Percentiles rank a stretch among this genome's conserved stretches.
phyloP scores from a whole-genome alignment of 228 moss, liverwort and hornwort species.

The Sphagnum magellanicum region DNA sequence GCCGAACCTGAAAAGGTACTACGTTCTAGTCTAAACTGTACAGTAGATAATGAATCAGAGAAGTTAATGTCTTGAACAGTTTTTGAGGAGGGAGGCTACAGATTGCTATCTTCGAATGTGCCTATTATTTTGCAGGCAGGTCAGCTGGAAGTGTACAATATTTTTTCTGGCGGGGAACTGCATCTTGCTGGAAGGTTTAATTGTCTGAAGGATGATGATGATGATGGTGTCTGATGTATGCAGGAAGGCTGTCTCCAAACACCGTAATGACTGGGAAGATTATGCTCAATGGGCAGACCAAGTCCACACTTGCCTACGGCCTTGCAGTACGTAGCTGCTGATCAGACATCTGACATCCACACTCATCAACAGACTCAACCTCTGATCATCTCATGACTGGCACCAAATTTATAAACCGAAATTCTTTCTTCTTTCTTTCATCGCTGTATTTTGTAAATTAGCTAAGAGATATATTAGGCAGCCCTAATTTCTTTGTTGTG shows the following conservation, averaged over 20 bases:
- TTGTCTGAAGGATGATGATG: too few species aligned
- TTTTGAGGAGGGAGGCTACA: too few species aligned
- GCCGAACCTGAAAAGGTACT: too few species aligned
- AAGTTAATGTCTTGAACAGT: too few species aligned
- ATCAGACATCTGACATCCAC: neutral
- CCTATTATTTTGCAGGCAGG: too few species aligned
- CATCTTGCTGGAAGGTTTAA: too few species aligned
- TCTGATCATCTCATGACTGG: neutral
- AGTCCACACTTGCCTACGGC: conserved; percentile 22
- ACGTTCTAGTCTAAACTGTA: too few species aligned
- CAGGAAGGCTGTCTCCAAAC: conserved; percentile 38
- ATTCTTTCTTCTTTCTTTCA: neutral
- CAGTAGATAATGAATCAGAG: too few species aligned
- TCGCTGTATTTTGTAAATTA: neutral
- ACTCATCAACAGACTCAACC: neutral
- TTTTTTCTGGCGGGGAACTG: too few species aligned
- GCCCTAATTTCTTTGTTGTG: neutral
- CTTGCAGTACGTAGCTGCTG: conserved; percentile 23
- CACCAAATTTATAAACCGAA: neutral
- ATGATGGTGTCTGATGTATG: neutral
- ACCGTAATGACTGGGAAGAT: conserved; percentile 31
- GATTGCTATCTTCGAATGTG: too few species aligned
- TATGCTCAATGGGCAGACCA: conserved; percentile 37
- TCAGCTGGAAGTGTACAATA: too few species aligned
- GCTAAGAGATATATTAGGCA: neutral